Base-by-base conservation (phyloP, 2,329 filamentous ascomycete species). In the Xylariaceae sp. region DNA sequence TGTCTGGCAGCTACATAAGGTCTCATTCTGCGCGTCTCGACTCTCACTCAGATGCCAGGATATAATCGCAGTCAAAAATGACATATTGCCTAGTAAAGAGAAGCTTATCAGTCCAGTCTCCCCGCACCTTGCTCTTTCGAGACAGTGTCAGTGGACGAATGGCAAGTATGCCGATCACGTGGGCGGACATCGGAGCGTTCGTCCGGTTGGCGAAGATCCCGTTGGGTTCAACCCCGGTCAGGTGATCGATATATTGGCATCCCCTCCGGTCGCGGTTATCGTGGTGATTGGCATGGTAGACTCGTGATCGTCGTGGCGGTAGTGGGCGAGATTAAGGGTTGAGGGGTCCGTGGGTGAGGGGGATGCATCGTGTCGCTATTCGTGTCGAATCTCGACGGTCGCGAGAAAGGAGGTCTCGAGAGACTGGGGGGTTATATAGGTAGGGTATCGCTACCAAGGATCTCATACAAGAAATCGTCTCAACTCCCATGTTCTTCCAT, bases 141-240 rank as follows among this genome's bases (percentile, higher is more conserved):
- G 23, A 30, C 23, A 30, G 23, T 30, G 4, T 5, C 23, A 5
- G 23, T 49, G 15, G 47, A 49, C 4, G 49, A 51, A 44, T 52
- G 52, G 17, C n/a, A 51, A n/a, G 34, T 17, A 58, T 41, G 6
- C 61, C 61, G 61, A 56, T 64, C 61, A 64, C 61, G 61, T 64
- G 61, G 61, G 49, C 61, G 61, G 61, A 64, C 62, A 59, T 64
- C 59, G 61, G 61, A 30, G 23, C 23, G 23, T 30, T 30, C 23
- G 23, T 5, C 11, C 30, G 5, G 9, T 17, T 37, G 41, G 41
- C 51, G 4, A 18, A 11, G 18, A 17, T 23, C n/a, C 17, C 17
- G 30, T 50, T 57, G 39, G 35, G 8, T 45, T 30, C 13, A 18
- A 8, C 8, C 11, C 61, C 62, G 60, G 56, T 64, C 62, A 64